Evolutionary conservation across 805 yeast species (phyloP), one percentile per base, ranked within the genome.

Genomic region (Myxozyma mucilagina): DNA sequence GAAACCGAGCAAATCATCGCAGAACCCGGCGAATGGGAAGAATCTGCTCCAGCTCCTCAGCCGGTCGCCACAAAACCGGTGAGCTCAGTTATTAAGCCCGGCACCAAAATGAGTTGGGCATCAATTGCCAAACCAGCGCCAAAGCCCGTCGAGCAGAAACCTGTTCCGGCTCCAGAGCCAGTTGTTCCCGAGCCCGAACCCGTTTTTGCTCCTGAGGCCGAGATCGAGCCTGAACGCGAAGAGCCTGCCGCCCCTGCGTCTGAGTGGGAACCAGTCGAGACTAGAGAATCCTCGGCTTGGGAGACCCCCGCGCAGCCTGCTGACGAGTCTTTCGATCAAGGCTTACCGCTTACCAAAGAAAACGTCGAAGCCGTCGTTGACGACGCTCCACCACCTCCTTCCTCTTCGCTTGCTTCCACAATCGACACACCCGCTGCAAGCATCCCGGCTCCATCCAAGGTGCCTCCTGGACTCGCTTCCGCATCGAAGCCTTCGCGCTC

Each of bases 1-100:
- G 45, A 41, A n/a, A 3, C 18, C 45, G 45, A 41, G 18, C 18
- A n/a, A 4, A 24, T 24, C 29, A 24, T 24, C 29, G 29, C 29
- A 24, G 29, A 24, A 24, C 38, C 47, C 13, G 43, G 44, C 44
- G 50, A 50, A 13, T 43, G 50, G 16, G 47, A 62, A 1, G 52
- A 47, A 7, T 63, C 63, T 48, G 67, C 60, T 36, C 16, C 63
- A 14, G 62, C 60, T 69, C 73, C 77, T 41, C 73, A 63, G 47
- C 69, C 60, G 10, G 43, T 10, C 32, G 29, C 29, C 29, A 24
- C 29, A 24, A 41, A 61, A 20, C 48, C 48, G 32, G 13, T 43
- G 31, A 59, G 67, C 61, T 51, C 70, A 36, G 47, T 67, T 8
- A 64, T 60, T 47, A 57, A 68, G 54, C 63, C 68, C 18, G 61